Evolutionary conservation across 352 stramenopile genomes (phyloP).

Genomic region (Globisporangium nagaii): DNA sequence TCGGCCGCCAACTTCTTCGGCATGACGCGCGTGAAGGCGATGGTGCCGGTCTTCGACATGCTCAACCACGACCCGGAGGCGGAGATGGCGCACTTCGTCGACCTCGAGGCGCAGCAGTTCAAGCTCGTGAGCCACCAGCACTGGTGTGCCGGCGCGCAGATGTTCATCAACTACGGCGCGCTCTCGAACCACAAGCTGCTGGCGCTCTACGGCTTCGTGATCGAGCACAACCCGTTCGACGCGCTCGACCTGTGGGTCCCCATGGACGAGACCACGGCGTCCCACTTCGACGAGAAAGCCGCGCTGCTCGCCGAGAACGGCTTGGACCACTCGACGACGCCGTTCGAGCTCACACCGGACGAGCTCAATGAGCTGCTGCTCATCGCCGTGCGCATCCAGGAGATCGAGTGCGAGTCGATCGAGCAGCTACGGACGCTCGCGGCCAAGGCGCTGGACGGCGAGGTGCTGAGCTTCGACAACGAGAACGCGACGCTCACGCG

Average conservation of each 20-base stretch:
- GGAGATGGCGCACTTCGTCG: constrained; percentile 69
- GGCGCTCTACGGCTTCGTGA: constrained; percentile 75
- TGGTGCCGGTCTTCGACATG: constrained; percentile 86
- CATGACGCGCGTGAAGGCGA: constrained; percentile 57
- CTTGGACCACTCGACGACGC: constrained; percentile 49
- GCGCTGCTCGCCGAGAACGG: constrained; percentile 36
- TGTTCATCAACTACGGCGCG: constrained; percentile 79
- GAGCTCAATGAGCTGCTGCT: constrained; percentile 66
- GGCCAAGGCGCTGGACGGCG: constrained; percentile 39
- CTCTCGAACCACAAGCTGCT: constrained; percentile 82
- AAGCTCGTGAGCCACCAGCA: constrained; percentile 74
- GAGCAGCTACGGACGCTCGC: constrained; percentile 32
- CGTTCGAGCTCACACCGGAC: constrained; percentile 60
- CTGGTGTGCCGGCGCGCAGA: constrained; percentile 57
- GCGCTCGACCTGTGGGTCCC: constrained; percentile 70
- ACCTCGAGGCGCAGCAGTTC: constrained; percentile 40
- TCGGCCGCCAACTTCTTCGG: not conserved
- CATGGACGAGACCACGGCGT: constrained; percentile 45
- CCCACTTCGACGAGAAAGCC: constrained; percentile 41
- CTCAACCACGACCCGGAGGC: constrained; percentile 77
- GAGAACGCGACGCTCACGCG: constrained; percentile 44
- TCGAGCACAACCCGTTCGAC: constrained; percentile 62
- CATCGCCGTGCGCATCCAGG: constrained; percentile 55
- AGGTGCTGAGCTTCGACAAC: constrained; percentile 49
- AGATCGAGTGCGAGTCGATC: constrained; percentile 41